Base-by-base conservation (phyloP, 257 asterid genomes). In the Linderniella brevidens region DNA sequence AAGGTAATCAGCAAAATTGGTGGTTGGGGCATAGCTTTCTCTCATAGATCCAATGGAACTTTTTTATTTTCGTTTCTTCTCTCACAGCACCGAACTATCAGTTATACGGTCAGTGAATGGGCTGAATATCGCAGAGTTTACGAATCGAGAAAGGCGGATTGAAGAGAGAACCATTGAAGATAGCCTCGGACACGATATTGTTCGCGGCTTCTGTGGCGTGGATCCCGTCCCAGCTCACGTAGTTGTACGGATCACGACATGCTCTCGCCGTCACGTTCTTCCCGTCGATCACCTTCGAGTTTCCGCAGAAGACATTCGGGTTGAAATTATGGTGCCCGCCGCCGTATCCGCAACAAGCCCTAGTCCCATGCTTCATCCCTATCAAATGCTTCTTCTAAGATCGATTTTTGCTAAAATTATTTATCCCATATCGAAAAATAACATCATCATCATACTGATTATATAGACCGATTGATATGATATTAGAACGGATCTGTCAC, bases 291-390 rank as follows among this genome's bases (percentile, higher is more conserved):
- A 42, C 60, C 51, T 57, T 69, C 0, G 52, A 47, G 11, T 49
- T 19, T 17, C 83, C 93, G 49, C 95, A 80, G 25, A 52, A 65
- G 0, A 72, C 64, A 32, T 63, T 48, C 43, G 44, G 57, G 53
- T 70, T 51, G 58, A 58, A 77, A 38, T 83, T 77, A 46, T 77
- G 63, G 4, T 50, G 53, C 14, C 86, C 95, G 0, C 77, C 90
- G 3, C 95, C 95, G 43, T 63, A 50, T 47, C 93, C 93, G 49
- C 93, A 77, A 25, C 90, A 83, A 1, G 86, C 71, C 40, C 62
- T 77, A 8, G 78, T 63, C 38, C 92, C 83, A 58, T 83, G 69
- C 49, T 50, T 38, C 41, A 83, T 40, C 47, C 93, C 93, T 81
- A 54, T 15, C n/a, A n/a, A n/a, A 54, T 25, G 3, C 6, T 2